Conservation (phyloP, 2,329 filamentous ascomycete species). For the Aspergillus sp. region DNA sequence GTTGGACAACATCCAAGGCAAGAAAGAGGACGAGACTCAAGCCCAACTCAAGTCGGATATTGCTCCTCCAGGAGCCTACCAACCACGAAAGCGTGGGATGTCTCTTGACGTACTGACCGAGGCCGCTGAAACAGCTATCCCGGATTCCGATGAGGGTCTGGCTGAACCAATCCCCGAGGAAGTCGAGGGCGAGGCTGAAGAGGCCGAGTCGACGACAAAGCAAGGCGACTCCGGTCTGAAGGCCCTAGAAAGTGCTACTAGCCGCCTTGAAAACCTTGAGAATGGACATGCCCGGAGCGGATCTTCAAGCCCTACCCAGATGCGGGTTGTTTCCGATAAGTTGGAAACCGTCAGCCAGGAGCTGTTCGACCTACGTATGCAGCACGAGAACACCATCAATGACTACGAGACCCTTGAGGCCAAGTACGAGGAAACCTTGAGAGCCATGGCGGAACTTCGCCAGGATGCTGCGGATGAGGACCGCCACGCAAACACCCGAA, state of each 20-base stretch:
- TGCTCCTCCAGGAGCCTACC: conserved; percentile 20
- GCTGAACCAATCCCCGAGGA: conserved; percentile 33
- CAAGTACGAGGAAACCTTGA: conserved; percentile 89
- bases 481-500: conserved; percentile 55
- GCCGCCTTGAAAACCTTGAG: conserved; percentile 24
- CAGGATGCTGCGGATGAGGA: conserved; percentile 83
- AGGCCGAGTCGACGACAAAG: conserved; percentile 18
- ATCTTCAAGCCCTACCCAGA: conserved; percentile 71
- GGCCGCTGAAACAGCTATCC: conserved; percentile 47
- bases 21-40: conserved; percentile 22
- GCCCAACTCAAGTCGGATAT: conserved; percentile 18
- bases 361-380: conserved; percentile 82
- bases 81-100: conserved; percentile 32
- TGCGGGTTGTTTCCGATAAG: conserved; percentile 85
- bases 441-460: conserved; percentile 71
- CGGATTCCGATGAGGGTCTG: conserved; percentile 45
- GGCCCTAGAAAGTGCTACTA: conserved; percentile 37
- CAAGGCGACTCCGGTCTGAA: conserved; percentile 35
- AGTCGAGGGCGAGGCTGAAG: conserved; percentile 23
- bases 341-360: conserved; percentile 89
- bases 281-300: conserved; percentile 39
- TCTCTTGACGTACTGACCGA: conserved; percentile 45
- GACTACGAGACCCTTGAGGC: conserved; percentile 79
- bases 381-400: conserved; percentile 79
- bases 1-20: conserved; percentile 68